These are phyloP conservation scores for Orbilia blumenaviensis DNA, from an alignment of 2,329 filamentous ascomycete species.

Conservation along the genomic window DNA sequence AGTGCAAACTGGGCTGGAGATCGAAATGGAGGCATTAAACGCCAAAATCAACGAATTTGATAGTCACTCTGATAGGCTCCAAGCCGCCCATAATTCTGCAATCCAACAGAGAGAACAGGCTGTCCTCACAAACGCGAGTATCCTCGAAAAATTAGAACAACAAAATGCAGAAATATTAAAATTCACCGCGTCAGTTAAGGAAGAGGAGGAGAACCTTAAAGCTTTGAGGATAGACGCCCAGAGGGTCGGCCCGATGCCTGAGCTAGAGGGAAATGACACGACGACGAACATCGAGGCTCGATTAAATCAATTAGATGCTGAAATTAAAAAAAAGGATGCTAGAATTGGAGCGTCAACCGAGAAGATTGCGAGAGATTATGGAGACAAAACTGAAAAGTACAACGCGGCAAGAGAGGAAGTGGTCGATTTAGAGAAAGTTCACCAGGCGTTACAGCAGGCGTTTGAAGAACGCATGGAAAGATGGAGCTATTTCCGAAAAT, in stretches of 20 bases:
- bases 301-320: constrained; percentile 16
- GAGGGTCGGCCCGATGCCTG: constrained; percentile 9
- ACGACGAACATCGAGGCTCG: constrained; percentile 64
- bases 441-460: constrained; percentile 47
- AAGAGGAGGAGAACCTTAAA: not conserved
- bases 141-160: constrained; percentile 25
- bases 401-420: constrained; percentile 39
- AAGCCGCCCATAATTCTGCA: constrained; percentile 66
- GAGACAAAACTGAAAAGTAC: constrained; percentile 49
- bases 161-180: not conserved
- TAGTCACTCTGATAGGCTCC: constrained; percentile 65
- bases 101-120: constrained; percentile 70
- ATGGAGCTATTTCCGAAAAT: constrained; percentile 82
- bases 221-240: constrained; percentile 1
- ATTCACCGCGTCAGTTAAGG: not conserved
- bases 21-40: constrained; percentile 61
- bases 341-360: constrained; percentile 39
- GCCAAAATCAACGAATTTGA: constrained; percentile 68
- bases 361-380: constrained; percentile 43
- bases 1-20: constrained; percentile 60
- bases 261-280: constrained; percentile 66
- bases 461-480: constrained; percentile 72
- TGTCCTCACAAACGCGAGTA: constrained; percentile 1
- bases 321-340: constrained; percentile 35
- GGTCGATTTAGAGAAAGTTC: constrained; percentile 69